Conservation (phyloP, 192 early-diverging fungal genomes). For the Coemansia sp. region DNA sequence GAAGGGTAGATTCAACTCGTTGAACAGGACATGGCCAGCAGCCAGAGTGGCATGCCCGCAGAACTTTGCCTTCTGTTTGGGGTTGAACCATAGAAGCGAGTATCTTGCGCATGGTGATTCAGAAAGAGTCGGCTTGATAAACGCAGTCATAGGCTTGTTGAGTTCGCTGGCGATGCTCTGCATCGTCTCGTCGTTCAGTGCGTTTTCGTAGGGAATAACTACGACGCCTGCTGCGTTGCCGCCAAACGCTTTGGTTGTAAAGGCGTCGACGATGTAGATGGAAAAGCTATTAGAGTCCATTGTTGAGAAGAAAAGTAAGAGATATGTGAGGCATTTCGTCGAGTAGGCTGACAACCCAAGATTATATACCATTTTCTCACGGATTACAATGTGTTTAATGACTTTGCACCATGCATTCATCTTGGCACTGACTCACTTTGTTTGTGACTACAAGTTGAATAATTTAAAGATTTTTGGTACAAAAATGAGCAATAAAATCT, state of each 20-base stretch:
- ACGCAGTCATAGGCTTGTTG: slow-evolving; percentile 48
- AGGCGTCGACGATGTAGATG: slow-evolving; percentile 36
- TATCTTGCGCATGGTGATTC: neutral
- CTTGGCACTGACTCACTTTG: too few species aligned
- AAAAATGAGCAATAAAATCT: too few species aligned
- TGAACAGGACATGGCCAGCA: slow-evolving; percentile 30
- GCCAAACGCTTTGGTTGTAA: slow-evolving; percentile 20
- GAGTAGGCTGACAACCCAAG: too few species aligned
- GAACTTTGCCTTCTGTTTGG: slow-evolving; percentile 14
- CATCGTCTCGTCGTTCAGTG: slow-evolving; percentile 8
- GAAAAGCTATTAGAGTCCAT: too few species aligned
- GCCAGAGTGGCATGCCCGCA: slow-evolving; percentile 48
- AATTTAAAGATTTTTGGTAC: too few species aligned
- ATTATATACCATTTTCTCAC: too few species aligned
- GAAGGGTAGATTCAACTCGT: neutral
- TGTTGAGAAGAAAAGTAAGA: too few species aligned
- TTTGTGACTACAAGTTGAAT: too few species aligned
- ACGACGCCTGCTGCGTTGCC: slow-evolving; percentile 34
- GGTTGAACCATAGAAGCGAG: slow-evolving; percentile 32
- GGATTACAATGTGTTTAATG: too few species aligned
- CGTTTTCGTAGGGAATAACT: slow-evolving; percentile 7
- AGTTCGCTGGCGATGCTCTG: slow-evolving; percentile 38
- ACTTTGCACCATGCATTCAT: too few species aligned
- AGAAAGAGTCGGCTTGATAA: slow-evolving; percentile 19
- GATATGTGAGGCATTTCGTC: too few species aligned